These are phyloP conservation scores for Pinus taeda DNA, from an alignment of 75 land plant species.

Conservation along the genomic window DNA sequence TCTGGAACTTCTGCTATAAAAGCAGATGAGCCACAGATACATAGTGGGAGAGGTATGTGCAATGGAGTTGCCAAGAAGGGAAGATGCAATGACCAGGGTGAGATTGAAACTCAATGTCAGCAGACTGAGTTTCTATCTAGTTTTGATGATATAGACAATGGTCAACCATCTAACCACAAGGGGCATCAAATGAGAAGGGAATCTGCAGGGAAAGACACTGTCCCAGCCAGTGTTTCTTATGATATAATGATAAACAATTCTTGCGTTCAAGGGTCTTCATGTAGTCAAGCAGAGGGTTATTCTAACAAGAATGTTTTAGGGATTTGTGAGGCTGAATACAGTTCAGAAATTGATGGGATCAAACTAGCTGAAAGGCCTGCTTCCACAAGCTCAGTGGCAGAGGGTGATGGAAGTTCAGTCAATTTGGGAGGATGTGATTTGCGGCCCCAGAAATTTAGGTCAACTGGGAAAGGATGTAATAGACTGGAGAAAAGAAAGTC, in stretches of 20 bases:
- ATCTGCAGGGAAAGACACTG: not conserved
- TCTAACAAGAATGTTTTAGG: not conserved
- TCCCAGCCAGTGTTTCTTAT: not conserved
- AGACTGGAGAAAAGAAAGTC: slow-evolving; percentile 15
- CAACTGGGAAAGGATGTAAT: slow-evolving; percentile 4
- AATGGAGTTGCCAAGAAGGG: not conserved
- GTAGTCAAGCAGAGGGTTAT: not conserved
- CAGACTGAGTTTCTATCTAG: not conserved
- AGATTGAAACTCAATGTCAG: not conserved
- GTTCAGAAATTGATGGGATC: not conserved
- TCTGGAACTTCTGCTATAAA: slow-evolving; percentile 2
- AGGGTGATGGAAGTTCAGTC: not conserved
- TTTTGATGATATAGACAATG: not conserved
- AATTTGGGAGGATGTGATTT: slow-evolving; percentile 4
- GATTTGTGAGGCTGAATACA: not conserved
- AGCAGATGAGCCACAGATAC: not conserved
- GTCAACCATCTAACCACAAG: not conserved
- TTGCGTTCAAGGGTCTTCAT: not conserved
- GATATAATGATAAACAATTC: not conserved
- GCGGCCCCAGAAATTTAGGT: not conserved
- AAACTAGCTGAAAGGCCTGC: not conserved
- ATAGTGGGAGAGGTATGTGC: not conserved
- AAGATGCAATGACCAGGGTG: not conserved
- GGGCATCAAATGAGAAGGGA: not conserved
- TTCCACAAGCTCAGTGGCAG: not conserved